A percentile compares a stretch with the other conserved stretches of the same genome.
These are phyloP conservation scores for Cyberlindnera petersonii DNA, from an alignment of 805 yeast species.

Conservation along the genomic window DNA sequence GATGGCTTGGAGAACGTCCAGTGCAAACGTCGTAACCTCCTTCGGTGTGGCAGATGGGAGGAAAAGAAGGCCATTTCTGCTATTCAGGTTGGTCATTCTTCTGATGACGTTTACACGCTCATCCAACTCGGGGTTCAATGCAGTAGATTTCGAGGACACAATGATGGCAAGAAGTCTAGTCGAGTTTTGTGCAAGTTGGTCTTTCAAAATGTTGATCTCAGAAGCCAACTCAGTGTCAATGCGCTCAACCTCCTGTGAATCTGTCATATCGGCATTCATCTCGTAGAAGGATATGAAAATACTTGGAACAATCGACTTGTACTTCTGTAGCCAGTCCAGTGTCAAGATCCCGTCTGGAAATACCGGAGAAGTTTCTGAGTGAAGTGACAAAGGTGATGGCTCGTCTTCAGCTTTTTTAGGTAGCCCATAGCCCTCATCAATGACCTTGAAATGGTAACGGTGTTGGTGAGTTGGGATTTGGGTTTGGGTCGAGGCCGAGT, in stretches of 20 bases:
- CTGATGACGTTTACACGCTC: constrained; percentile 37
- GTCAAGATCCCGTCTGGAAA: constrained; percentile 36
- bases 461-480: constrained; percentile 23
- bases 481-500: constrained; percentile 22
- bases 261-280: constrained; percentile 31
- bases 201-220: constrained; percentile 35
- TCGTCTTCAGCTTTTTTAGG: constrained; percentile 16
- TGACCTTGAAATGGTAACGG: constrained; percentile 31
- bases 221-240: constrained; percentile 33
- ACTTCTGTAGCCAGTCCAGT: constrained; percentile 51
- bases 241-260: constrained; percentile 19
- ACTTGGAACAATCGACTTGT: constrained; percentile 44
- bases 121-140: constrained; percentile 30
- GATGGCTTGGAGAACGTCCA: constrained; percentile 36
- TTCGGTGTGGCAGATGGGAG: constrained; percentile 35
- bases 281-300: constrained; percentile 44
- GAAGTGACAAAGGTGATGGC: constrained; percentile 8
- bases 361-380: constrained; percentile 25
- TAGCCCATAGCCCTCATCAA: constrained; percentile 26
- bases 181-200: constrained; percentile 28
- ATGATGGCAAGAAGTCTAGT: constrained; percentile 35
- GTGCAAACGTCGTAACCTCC: constrained; percentile 39
- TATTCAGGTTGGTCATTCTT: constrained; percentile 39
- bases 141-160: constrained; percentile 30
- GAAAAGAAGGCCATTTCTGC: constrained; percentile 42